phyloP scores from a whole-genome alignment of 1,284 basidiomycete genomes.

The Ceratobasidium sp. region DNA sequence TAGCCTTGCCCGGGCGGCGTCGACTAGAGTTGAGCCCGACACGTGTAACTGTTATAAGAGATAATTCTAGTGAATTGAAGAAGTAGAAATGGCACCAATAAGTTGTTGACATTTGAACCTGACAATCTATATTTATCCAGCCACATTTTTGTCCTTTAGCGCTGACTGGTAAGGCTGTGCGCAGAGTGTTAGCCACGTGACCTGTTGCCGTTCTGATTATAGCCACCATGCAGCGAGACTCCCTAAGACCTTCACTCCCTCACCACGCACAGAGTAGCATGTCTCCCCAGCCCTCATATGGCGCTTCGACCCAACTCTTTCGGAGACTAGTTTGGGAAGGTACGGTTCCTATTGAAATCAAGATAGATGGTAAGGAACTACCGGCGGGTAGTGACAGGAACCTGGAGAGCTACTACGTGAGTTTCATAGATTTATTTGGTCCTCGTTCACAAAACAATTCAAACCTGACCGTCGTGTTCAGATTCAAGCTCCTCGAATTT shows the following conservation, averaged over 20 bases:
- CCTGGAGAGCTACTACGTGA: conserved; percentile 79
- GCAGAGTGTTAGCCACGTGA: neutral
- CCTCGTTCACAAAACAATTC: neutral
- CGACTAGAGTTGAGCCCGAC: no score
- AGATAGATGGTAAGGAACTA: conserved; percentile 83
- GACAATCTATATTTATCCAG: no score
- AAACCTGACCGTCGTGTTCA: conserved; percentile 46
- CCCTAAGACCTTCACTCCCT: conserved; percentile 11
- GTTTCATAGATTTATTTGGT: conserved; percentile 18
- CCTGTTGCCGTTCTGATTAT: neutral
- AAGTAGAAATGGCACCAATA: no score
- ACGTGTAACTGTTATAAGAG: no score
- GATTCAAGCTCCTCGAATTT: conserved; percentile 81
- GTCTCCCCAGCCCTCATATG: conserved; percentile 35
- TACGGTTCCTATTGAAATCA: conserved; percentile 84
- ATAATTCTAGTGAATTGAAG: no score
- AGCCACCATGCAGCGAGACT: conserved; percentile 40
- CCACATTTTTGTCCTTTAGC: no score
- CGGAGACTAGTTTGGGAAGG: conserved; percentile 85
- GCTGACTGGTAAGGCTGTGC: neutral
- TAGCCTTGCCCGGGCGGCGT: no score
- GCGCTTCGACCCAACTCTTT: conserved; percentile 74
- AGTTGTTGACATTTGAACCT: no score
- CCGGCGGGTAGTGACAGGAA: conserved; percentile 87
- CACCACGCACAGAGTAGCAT: conserved; percentile 28